These are phyloP conservation scores for Polyporus tsugae DNA, from an alignment of 1,284 basidiomycete species.

Conservation along the genomic window DNA sequence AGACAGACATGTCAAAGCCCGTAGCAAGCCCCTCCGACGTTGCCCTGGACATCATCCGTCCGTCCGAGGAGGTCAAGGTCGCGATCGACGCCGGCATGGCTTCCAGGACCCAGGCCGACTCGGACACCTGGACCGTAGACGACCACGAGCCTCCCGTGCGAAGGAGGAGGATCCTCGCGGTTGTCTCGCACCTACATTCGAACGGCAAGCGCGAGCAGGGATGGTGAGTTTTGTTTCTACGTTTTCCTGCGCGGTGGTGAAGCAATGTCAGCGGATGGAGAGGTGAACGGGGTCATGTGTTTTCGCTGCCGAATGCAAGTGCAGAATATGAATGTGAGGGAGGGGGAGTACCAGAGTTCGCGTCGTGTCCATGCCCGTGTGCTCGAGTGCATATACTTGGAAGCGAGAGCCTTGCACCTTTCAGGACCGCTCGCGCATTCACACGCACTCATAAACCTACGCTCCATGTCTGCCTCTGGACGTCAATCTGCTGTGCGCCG, in stretches of 20 bases:
- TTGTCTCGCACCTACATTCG: constrained; percentile 45
- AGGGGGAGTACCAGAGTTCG: not conserved
- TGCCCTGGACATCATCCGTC: constrained; percentile 41
- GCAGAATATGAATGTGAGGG: not conserved
- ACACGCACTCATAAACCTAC: not conserved
- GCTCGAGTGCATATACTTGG: not conserved
- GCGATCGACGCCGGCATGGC: constrained; percentile 44
- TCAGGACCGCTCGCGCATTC: not conserved
- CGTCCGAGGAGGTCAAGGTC: constrained; percentile 52
- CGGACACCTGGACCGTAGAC: constrained; percentile 27
- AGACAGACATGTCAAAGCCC: constrained; percentile 23
- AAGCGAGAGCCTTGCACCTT: not conserved
- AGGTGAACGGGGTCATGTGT: not conserved
- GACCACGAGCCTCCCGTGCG: constrained; percentile 19
- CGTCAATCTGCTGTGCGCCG: not conserved
- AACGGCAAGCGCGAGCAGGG: constrained; percentile 46
- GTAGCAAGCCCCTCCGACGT: constrained; percentile 25
- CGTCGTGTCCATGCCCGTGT: not conserved
- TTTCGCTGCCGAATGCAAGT: not conserved
- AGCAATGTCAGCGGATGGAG: not conserved
- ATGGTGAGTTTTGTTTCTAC: constrained; percentile 41
- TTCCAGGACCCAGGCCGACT: constrained; percentile 24
- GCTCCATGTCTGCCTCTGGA: not conserved
- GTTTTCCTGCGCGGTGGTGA: not conserved
- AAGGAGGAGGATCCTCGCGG: constrained; percentile 45